A percentile compares a stretch with the other conserved stretches of the same genome.
phyloP scores from a whole-genome alignment of 108 stramenopile species.

The Fragilaria radians region DNA sequence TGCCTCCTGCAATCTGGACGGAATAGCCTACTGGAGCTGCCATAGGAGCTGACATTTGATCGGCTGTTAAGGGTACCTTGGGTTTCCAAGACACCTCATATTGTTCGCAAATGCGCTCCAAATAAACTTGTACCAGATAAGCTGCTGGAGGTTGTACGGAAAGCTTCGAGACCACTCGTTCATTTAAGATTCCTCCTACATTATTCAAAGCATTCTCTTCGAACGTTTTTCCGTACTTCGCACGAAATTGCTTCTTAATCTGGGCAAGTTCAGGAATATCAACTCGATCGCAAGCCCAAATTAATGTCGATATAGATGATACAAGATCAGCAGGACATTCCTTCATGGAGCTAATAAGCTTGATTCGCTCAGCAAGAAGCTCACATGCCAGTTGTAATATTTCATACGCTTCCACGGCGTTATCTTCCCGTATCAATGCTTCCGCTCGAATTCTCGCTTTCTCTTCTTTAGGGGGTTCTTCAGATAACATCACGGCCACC shows the following conservation, averaged over 20 bases:
- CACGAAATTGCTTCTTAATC: conserved; percentile 75
- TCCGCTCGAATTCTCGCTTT: conserved; percentile 88
- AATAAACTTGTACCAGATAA: conserved; percentile 77
- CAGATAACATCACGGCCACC: conserved; percentile 69
- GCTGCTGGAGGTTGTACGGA: conserved; percentile 81
- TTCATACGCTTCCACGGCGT: conserved; percentile 84
- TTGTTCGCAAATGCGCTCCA: conserved; percentile 84
- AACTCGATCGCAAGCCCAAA: conserved; percentile 68
- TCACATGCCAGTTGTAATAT: conserved; percentile 77
- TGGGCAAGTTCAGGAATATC: conserved; percentile 76
- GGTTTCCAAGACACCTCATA: conserved; percentile 75
- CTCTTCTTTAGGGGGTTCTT: conserved; percentile 83
- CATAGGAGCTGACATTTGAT: conserved; percentile 66
- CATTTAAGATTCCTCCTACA: conserved; percentile 72
- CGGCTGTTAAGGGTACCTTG: conserved; percentile 29
- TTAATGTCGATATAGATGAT: conserved; percentile 59
- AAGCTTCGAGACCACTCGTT: conserved; percentile 81
- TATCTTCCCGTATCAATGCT: conserved; percentile 82
- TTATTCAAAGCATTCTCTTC: conserved; percentile 68
- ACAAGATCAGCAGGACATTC: conserved; percentile 74
- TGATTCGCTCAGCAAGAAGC: conserved; percentile 71
- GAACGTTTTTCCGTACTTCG: conserved; percentile 84
- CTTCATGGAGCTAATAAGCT: conserved; percentile 50
- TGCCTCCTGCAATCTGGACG: conserved; percentile 50
- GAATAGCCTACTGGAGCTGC: conserved; percentile 68